Conservation (phyloP, 352 stramenopile species). For the Blastocystis sp. region DNA sequence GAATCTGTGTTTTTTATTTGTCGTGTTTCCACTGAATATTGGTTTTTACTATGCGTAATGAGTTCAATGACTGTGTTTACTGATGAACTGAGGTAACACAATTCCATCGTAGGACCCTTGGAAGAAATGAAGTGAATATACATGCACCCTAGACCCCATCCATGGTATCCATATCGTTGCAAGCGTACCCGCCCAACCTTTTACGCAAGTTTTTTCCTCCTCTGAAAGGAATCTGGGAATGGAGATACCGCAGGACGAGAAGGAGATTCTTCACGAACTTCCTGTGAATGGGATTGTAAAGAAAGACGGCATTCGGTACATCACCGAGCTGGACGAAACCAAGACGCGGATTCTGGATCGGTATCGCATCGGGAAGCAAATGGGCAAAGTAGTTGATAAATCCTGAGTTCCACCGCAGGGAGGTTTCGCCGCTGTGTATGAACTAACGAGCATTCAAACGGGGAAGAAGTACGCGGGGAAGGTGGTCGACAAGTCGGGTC, state of each 20-base stretch:
- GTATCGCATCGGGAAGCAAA: conserved; percentile 40
- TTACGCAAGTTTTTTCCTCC: too few relatives aligned
- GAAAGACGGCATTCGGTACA: conserved; percentile 34
- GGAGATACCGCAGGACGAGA: background rate
- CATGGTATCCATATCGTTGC: too few relatives aligned
- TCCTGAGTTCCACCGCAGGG: background rate
- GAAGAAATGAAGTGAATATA: too few relatives aligned
- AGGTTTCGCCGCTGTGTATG: conserved; percentile 45
- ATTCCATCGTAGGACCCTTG: too few relatives aligned
- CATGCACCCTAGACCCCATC: too few relatives aligned
- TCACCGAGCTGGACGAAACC: conserved; percentile 46
- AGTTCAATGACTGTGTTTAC: too few relatives aligned
- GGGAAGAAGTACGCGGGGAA: conserved; percentile 53
- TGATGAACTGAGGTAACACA: too few relatives aligned
- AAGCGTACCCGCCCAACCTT: too few relatives aligned
- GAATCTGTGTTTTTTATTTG: too few relatives aligned
- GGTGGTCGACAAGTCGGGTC: conserved; percentile 29
- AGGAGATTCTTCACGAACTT: background rate
- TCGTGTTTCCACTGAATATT: too few relatives aligned
- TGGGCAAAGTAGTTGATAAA: background rate
- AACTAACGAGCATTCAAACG: conserved; percentile 30
- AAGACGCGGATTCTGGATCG: conserved; percentile 39
- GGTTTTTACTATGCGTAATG: too few relatives aligned
- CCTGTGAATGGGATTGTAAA: conserved; percentile 17
- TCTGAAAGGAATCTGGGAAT: background rate